phyloP scores from a whole-genome alignment of 345 rosid genomes.

The Lepidium didymum region DNA sequence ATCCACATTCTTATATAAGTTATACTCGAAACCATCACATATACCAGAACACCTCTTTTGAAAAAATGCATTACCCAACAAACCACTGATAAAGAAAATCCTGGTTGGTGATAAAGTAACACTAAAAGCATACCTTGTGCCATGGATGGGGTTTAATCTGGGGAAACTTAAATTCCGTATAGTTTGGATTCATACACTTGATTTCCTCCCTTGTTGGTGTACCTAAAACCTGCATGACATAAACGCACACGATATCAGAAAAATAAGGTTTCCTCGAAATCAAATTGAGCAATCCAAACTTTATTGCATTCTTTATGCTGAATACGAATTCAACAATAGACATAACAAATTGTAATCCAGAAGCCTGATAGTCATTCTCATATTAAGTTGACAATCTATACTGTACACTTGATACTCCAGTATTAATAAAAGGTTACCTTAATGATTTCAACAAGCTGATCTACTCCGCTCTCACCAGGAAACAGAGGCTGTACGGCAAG shows the following conservation, averaged over 20 bases:
- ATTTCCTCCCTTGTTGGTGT: conserved; percentile 96
- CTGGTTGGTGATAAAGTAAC: neutral
- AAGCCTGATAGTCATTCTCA: neutral
- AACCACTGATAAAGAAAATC: neutral
- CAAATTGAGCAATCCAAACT: conserved; percentile 9
- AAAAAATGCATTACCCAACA: neutral
- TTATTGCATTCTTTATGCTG: neutral
- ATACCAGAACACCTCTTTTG: neutral
- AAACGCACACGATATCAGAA: conserved; percentile 7
- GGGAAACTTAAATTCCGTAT: conserved; percentile 84
- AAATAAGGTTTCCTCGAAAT: neutral
- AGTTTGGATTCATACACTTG: conserved; percentile 95
- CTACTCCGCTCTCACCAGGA: conserved; percentile 97
- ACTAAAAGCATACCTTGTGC: conserved; percentile 59
- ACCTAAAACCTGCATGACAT: conserved; percentile 61
- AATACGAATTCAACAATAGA: neutral
- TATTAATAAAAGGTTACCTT: conserved; percentile 42
- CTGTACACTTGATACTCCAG: neutral
- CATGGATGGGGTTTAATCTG: conserved; percentile 97
- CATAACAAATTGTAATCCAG: neutral
- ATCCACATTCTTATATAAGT: neutral
- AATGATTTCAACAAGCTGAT: conserved; percentile 90
- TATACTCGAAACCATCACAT: conserved; percentile 1
- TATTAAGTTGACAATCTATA: neutral
- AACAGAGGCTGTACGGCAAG: conserved; percentile 60